phyloP scores from a whole-genome alignment of 257 asterid genomes.

The Agastache rugosa region DNA sequence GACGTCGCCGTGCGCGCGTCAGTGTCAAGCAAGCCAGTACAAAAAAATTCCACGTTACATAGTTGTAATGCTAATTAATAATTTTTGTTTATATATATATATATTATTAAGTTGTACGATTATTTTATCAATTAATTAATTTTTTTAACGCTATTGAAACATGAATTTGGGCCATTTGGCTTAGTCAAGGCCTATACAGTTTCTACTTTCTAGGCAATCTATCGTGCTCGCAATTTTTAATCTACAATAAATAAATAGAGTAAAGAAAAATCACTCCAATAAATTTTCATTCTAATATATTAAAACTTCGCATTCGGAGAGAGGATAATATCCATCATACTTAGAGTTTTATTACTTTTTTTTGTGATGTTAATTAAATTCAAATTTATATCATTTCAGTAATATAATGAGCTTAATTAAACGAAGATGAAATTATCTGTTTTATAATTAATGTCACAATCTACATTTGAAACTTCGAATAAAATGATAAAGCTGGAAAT shows the following conservation, averaged over 20 bases:
- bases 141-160: not conserved
- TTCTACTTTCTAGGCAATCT: not conserved
- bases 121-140: not conserved
- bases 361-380: too few species aligned
- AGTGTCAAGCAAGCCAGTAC: conserved; percentile 14
- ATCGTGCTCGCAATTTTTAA: too few species aligned
- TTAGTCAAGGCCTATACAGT: not conserved
- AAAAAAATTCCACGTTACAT: conserved; percentile 25
- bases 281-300: too few species aligned
- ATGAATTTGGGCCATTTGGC: not conserved
- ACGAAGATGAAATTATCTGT: too few species aligned
- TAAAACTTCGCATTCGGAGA: not conserved
- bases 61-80: not conserved
- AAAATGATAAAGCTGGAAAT: not conserved
- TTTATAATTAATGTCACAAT: too few species aligned
- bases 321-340: not conserved
- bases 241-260: too few species aligned
- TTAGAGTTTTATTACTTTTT: too few species aligned
- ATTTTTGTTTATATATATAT: not conserved
- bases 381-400: too few species aligned
- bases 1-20: conserved; percentile 26
- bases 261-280: too few species aligned
- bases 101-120: not conserved
- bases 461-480: too few species aligned
- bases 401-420: too few species aligned